Evolutionary conservation across 305 asterid species (phyloP), one percentile per base, ranked within the genome.

Genomic region (Fraxinus baroniana): DNA sequence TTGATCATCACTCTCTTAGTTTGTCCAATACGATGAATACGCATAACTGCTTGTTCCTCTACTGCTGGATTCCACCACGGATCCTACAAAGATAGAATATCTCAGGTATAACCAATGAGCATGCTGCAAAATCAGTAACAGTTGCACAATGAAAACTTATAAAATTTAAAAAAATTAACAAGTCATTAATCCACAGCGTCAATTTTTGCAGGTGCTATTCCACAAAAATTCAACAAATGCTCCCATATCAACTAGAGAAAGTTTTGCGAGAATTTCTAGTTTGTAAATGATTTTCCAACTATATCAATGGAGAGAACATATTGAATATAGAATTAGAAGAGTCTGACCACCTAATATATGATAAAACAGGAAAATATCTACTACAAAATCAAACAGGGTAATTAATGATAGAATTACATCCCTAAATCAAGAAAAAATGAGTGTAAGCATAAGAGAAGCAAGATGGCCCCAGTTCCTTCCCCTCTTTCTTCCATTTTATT

Each of bases 31-130:
- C 99, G 98, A 89, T 96, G 98, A 87, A 96, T 94, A 75, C 98
- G 97, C 99, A 96, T 96, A 49, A 96, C 98, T 37, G 99, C 98
- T 87, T 96, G 98, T 71, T 96, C 99, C 89, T 96, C 98, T 49
- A 96, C 98, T 68, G 99, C 99, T 35, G 98, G 98, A 89, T 96
- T 96, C 98, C 99, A 96, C 99, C 98, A 96, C 7, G 99, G 99
- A 89, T 96, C 99, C 99, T 95, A 87, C 83, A 83, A 30, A 20
- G 26, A 75, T 28, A 39, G 57, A 64, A 86, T 35, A 7, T 28
- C 32, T 1, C 13, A 44, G 37, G 57, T 44, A 70, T 30, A 57
- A 74, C 3, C 20, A n/a, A 66, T 4, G 2, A 28, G 33, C n/a
- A 78, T 37, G 13, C 46, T 70, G 70, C 71, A 72, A 36, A 35